Evolutionary conservation across 352 stramenopile genomes (phyloP).

Genomic region (Pythium angustatum): DNA sequence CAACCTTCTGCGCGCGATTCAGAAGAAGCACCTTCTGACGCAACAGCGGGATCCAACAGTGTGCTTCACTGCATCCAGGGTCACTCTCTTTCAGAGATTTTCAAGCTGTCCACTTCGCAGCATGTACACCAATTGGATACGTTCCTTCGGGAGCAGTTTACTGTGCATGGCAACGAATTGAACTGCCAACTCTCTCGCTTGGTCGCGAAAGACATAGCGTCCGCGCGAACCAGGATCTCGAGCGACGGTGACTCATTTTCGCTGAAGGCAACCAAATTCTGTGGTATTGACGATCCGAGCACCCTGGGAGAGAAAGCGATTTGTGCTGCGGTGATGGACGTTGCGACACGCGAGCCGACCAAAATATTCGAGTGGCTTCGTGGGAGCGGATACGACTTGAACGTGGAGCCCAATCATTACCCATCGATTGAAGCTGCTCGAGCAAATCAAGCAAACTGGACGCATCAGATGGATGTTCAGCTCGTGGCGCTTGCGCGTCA

Average conservation of each 20-base stretch:
- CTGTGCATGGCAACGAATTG: background rate
- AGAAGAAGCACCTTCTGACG: background rate
- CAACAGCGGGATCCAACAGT: background rate
- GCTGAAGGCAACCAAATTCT: background rate
- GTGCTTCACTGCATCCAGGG: slow-evolving; percentile 13
- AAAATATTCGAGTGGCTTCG: slow-evolving; percentile 52
- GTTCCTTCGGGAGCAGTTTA: slow-evolving; percentile 17
- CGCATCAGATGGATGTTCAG: slow-evolving; percentile 72
- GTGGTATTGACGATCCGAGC: background rate
- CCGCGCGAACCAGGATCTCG: too few species aligned
- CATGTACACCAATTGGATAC: slow-evolving; percentile 15
- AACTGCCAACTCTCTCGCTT: background rate
- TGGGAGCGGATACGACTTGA: slow-evolving; percentile 55
- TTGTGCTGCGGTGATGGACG: slow-evolving; percentile 7
- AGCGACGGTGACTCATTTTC: background rate
- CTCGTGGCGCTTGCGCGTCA: slow-evolving; percentile 49
- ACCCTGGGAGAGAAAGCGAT: background rate
- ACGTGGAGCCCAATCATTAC: slow-evolving; percentile 55
- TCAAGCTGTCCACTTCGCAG: slow-evolving; percentile 7
- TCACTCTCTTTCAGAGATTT: slow-evolving; percentile 4
- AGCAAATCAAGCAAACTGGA: slow-evolving; percentile 63
- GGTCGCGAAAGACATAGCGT: background rate
- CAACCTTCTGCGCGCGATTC: slow-evolving; percentile 3
- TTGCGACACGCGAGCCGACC: slow-evolving; percentile 30
- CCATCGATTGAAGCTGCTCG: slow-evolving; percentile 41